Evolutionary conservation across 306 rosid species (phyloP), one percentile per base, ranked within the genome.

Genomic region (Pterocarpus santalinus): DNA sequence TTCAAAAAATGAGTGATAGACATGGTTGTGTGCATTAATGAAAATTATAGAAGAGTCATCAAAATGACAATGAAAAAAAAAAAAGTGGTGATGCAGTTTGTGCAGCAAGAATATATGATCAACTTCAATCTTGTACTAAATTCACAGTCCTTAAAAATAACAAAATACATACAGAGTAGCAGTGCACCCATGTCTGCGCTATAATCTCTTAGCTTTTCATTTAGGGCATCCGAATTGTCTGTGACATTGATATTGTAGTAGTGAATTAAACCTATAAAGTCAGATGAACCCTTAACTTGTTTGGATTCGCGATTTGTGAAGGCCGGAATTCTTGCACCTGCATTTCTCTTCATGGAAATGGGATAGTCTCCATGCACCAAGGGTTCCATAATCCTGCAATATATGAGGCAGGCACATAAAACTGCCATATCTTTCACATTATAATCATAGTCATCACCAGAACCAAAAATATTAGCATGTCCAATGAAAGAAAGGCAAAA

Each of bases 331-430:
- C 28, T 22, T 22, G 28, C 28, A 22, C 28, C 28, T 22, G 28
- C 28, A 22, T 22, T 22, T 22, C 28, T 22, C 28, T 22, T 22
- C 28, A 22, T 22, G 28, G 28, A 22, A 22, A 22, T 22, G 13
- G 94, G 95, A 78, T 91, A 91, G 67, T 88, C 95, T 78, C 94
- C 94, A 28, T 76, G 82, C 70, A 89, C 75, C 77, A 91, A 81
- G 22, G 97, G 95, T 72, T 89, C 87, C 43, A 93, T 66, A 61
- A 90, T 8, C 92, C 97, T 93, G 73, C 65, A 79, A 75, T 5
- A 55, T 22, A 22, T 22, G 28, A 76, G 55, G 16, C 10, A 38
- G 16, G 43, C 41, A 5, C 57, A 47, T 43, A 61, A 70, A 28
- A 44, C 33, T 7, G 34, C 30, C 53, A 57, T 33, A 56, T 46